Conservation (phyloP, 768 basidiomycete genomes). For the Suillus plorans region DNA sequence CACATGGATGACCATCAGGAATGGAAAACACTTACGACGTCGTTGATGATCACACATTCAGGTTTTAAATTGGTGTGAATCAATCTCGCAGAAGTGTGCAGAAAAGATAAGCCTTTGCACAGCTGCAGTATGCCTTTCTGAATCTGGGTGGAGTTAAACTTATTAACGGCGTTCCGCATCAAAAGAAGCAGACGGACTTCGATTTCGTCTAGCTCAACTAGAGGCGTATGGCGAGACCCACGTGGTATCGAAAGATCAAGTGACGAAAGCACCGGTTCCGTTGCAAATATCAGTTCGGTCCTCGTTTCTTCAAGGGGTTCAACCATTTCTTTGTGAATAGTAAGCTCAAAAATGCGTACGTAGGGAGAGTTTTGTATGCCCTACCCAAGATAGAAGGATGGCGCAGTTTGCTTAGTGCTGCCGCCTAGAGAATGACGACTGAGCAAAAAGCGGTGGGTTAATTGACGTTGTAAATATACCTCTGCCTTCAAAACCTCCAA, state of each 20-base stretch:
- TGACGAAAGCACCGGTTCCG: constrained; percentile 85
- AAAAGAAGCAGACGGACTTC: constrained; percentile 55
- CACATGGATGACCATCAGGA: background rate
- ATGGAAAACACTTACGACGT: constrained; percentile 55
- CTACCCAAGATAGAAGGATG: constrained; percentile 92
- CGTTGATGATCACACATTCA: constrained; percentile 87
- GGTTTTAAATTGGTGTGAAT: constrained; percentile 91
- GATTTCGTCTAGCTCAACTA: constrained; percentile 92
- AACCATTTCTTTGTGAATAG: constrained; percentile 74
- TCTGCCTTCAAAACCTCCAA: constrained; percentile 89
- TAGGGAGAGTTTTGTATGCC: constrained; percentile 14
- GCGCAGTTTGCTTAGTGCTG: constrained; percentile 78
- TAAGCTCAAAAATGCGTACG: constrained; percentile 4
- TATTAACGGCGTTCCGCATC: background rate
- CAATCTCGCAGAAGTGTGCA: constrained; percentile 88
- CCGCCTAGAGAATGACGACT: constrained; percentile 52
- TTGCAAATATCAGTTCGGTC: constrained; percentile 87
- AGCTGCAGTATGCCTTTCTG: constrained; percentile 96
- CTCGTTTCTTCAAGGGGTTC: constrained; percentile 95
- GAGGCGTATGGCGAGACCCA: constrained; percentile 49
- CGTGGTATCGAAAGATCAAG: constrained; percentile 76
- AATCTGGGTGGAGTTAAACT: constrained; percentile 49
- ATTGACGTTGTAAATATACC: constrained; percentile 43
- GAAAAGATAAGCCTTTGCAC: constrained; percentile 84
- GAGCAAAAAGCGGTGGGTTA: background rate